phyloP scores from a whole-genome alignment of 257 asterid genomes.

The Salvia rosmarinus region DNA sequence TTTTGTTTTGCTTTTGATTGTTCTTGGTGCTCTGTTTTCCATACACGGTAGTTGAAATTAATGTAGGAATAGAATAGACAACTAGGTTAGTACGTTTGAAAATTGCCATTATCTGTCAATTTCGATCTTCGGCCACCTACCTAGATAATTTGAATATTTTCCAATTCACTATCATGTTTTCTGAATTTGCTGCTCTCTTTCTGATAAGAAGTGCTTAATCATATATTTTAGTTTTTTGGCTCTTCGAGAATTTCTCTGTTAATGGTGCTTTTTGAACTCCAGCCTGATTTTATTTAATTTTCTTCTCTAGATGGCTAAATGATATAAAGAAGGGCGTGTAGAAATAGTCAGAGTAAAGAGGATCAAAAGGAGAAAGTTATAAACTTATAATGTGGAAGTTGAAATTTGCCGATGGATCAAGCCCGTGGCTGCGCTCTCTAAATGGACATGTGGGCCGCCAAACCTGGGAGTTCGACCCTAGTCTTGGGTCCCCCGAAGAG shows the following conservation, averaged over 20 bases:
- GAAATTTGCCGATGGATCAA: conserved; percentile 78
- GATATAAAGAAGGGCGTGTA: neutral
- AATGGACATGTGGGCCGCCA: conserved; percentile 84
- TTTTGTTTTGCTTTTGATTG: neutral
- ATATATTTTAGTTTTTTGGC: neutral
- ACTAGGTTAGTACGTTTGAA: neutral
- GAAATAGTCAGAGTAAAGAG: neutral
- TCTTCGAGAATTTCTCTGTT: neutral
- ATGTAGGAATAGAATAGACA: conserved; percentile 21
- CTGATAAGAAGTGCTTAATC: neutral
- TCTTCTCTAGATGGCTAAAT: conserved; percentile 15
- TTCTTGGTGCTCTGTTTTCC: neutral
- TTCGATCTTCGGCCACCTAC: neutral
- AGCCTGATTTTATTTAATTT: conserved; percentile 11
- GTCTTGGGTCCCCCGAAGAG: conserved; percentile 70
- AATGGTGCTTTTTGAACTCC: neutral
- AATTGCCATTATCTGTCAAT: neutral
- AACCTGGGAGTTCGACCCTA: conserved; percentile 79
- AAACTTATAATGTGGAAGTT: conserved; percentile 79
- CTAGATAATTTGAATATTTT: neutral
- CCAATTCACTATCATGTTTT: neutral
- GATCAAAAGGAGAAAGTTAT: neutral
- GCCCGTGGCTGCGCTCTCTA: conserved; percentile 81
- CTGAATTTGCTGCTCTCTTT: neutral
- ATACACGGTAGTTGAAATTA: conserved; percentile 13